Evolutionary conservation across 2,329 filamentous ascomycete genomes (phyloP).

Genomic region (Claviceps pusilla): DNA sequence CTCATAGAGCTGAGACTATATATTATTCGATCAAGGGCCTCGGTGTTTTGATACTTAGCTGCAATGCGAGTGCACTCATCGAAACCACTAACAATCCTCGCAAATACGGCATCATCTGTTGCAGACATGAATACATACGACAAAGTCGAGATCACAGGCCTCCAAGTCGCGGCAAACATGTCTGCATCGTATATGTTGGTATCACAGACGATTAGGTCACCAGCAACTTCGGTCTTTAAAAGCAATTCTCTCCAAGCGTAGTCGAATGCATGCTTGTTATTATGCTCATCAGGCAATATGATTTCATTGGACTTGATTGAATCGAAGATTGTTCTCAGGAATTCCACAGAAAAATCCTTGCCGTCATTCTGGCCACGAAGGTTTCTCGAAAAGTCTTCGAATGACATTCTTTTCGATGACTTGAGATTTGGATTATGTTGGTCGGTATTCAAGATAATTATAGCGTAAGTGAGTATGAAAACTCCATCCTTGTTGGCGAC

Average conservation of each 20-base stretch:
- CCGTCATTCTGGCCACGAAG: slow-evolving; percentile 79
- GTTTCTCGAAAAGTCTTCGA: slow-evolving; percentile 71
- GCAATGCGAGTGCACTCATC: slow-evolving; percentile 93
- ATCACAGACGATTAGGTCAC: slow-evolving; percentile 61
- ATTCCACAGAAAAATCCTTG: slow-evolving; percentile 70
- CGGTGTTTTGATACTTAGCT: slow-evolving; percentile 64
- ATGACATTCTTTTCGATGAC: slow-evolving; percentile 65
- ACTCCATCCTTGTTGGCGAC: slow-evolving; percentile 77
- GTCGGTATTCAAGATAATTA: slow-evolving; percentile 95
- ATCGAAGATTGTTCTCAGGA: slow-evolving; percentile 73
- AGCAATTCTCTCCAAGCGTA: slow-evolving; percentile 94
- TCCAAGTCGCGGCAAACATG: slow-evolving; percentile 96
- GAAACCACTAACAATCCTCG: slow-evolving; percentile 83
- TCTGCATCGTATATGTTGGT: slow-evolving; percentile 94
- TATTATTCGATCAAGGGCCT: slow-evolving; percentile 85
- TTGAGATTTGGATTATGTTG: slow-evolving; percentile 89
- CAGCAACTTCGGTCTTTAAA: slow-evolving; percentile 64
- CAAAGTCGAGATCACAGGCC: slow-evolving; percentile 80
- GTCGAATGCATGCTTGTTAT: slow-evolving; percentile 91
- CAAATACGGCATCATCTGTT: slow-evolving; percentile 89
- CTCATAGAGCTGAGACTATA: slow-evolving; percentile 83
- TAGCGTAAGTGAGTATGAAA: slow-evolving; percentile 84
- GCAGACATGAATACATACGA: slow-evolving; percentile 99
- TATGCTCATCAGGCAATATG: slow-evolving; percentile 90
- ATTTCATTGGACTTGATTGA: slow-evolving; percentile 90